These are phyloP conservation scores for Lachnellula cervina DNA, from an alignment of 2,329 filamentous ascomycete species.

Conservation along the genomic window DNA sequence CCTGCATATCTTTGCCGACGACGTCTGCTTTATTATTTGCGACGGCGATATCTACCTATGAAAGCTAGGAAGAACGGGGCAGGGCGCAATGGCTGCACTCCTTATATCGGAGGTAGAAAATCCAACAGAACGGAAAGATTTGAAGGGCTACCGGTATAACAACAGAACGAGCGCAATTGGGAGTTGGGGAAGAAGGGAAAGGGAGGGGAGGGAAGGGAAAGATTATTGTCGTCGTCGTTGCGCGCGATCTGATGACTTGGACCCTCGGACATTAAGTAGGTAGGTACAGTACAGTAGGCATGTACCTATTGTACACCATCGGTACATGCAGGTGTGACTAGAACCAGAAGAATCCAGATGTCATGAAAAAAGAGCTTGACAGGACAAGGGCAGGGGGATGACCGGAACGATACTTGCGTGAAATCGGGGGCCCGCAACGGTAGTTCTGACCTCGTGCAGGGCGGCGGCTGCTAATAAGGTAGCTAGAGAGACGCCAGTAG, in stretches of 20 bases:
- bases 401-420: conserved; percentile 21
- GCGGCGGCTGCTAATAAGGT: background rate
- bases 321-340: conserved; percentile 27
- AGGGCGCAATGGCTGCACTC: conserved; percentile 1
- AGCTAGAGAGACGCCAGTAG: background rate
- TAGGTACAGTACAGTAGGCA: too few species aligned
- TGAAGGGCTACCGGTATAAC: background rate
- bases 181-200: background rate
- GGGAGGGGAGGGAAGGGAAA: background rate
- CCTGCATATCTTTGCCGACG: conserved; percentile 23
- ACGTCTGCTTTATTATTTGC: conserved; percentile 4
- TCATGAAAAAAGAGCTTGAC: conserved; percentile 24
- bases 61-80: conserved; percentile 4
- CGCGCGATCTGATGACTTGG: conserved; percentile 26
- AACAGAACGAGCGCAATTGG: background rate
- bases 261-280: conserved; percentile 22
- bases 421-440: conserved; percentile 31
- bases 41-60: too few species aligned
- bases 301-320: conserved; percentile 17
- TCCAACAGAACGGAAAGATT: conserved; percentile 3
- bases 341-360: conserved; percentile 17
- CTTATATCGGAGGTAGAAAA: conserved; percentile 5
- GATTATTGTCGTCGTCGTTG: conserved; percentile 12
- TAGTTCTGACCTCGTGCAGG: conserved; percentile 44
- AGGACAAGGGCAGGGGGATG: conserved; percentile 17